Percentiles rank a stretch among this genome's conserved stretches.
These are phyloP conservation scores for Ustanciosporium gigantosporum DNA, from an alignment of 1,284 basidiomycete genomes.

Conservation along the genomic window DNA sequence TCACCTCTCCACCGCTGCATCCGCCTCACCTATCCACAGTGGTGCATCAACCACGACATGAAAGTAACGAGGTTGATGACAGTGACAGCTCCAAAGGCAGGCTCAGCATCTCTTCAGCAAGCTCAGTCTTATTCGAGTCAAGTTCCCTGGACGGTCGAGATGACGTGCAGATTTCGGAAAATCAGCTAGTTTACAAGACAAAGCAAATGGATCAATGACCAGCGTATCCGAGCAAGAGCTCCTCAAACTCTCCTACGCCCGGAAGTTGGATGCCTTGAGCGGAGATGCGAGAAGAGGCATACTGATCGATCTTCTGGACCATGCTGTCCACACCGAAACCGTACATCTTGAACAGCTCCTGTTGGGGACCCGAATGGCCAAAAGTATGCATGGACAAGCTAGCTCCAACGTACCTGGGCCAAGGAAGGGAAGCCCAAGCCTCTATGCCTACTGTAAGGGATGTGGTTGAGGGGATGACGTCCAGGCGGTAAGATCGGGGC, in stretches of 20 bases:
- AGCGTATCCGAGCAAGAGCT: constrained; percentile 6
- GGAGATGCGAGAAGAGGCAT: background rate
- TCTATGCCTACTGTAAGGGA: constrained; percentile 87
- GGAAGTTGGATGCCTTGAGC: constrained; percentile 1
- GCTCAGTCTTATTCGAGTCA: no score
- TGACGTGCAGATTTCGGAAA: no score
- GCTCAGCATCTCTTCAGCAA: no score
- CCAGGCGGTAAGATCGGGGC: constrained; percentile 75
- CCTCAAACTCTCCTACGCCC: constrained; percentile 7
- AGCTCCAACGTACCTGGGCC: constrained; percentile 59
- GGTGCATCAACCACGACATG: no score
- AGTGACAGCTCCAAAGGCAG: no score
- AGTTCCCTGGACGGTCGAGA: no score
- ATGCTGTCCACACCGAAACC: constrained; percentile 67
- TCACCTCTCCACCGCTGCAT: no score
- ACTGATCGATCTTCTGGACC: constrained; percentile 75
- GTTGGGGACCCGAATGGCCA: constrained; percentile 85
- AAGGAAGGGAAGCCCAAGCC: constrained; percentile 67
- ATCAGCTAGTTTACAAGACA: no score
- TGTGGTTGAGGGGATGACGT: constrained; percentile 82
- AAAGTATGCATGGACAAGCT: constrained; percentile 49
- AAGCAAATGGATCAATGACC: constrained; percentile 6
- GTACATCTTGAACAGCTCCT: constrained; percentile 73
- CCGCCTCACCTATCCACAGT: no score
- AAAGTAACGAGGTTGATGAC: no score